Evolutionary conservation across 345 rosid genomes (phyloP), one percentile per base, ranked within the genome.

Genomic region (Gynandropsis gynandra): DNA sequence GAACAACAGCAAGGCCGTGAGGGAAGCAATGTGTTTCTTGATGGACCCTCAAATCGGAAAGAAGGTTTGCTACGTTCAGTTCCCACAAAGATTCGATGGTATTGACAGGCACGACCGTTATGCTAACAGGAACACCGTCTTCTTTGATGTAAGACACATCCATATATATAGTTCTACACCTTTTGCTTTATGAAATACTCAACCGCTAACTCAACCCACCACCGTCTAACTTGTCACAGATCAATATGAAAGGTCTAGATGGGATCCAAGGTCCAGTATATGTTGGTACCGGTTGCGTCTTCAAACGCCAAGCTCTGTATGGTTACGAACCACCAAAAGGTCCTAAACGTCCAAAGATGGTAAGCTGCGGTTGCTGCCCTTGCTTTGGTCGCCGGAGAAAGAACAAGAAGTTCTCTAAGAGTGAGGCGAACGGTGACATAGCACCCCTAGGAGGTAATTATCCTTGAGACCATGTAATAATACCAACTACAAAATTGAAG

Each of bases 231-330:
- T 31, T 40, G 62, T 14, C 70, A 50, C 72, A 78, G 85, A 82
- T 78, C 63, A 82, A 80, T 72, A 80, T 84, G 94, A 81, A 78
- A 74, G 94, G 89, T 68, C 75, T 80, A 62, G 87, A 82, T 48
- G 87, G 84, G 35, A 83, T 92, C 59, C 98, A 92, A 63, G 98
- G 97, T 48, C 98, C 98, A 37, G 95, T 81, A 1, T 87, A 92
- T 17, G 97, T 92, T 24, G 98, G 98, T 59, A 92, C 97, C 19
- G 95, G 98, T 31, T 92, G 97, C 69, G 94, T 87, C 32, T 92
- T 92, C 76, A 81, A 82, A 56, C 67, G 98, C 55, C 92, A 81
- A 52, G 97, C 98, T 57, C 73, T 92, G n/a, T 92, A 92, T 60
- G 98, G 98, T 24, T 92, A 92, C 63, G 77, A 80, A 9, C 95